Percentiles rank a stretch among this genome's conserved stretches.
Evolutionary conservation across 192 early-diverging fungal species (phyloP).

Genomic region (Coemansia erecta): DNA sequence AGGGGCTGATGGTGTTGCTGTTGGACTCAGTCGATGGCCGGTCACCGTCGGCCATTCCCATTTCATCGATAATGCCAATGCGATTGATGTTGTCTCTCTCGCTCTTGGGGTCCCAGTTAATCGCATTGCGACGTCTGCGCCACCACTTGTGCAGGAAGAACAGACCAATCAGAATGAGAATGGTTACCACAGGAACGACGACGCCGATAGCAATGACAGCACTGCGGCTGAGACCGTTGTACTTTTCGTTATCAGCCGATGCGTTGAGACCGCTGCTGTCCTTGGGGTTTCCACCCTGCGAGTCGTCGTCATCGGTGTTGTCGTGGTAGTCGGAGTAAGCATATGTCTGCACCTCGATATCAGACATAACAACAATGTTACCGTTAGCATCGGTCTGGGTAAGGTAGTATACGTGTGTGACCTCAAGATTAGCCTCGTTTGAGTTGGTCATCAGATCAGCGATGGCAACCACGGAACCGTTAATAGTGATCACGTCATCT

Average conservation of each 20-base stretch:
- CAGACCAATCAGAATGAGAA: slow-evolving; percentile 27
- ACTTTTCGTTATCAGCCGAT: not conserved
- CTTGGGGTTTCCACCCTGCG: not conserved
- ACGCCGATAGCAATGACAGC: slow-evolving; percentile 33
- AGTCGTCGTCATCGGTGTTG: not conserved
- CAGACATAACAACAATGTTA: slow-evolving; percentile 5
- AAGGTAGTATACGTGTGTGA: slow-evolving; percentile 5
- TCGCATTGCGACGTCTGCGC: slow-evolving; percentile 22
- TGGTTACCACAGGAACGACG: slow-evolving; percentile 27
- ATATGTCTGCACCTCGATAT: slow-evolving; percentile 6
- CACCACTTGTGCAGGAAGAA: slow-evolving; percentile 48
- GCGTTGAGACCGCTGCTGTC: not conserved
- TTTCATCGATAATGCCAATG: slow-evolving; percentile 33
- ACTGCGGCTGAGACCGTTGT: slow-evolving; percentile 25
- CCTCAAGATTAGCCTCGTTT: not conserved
- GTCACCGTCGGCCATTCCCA: not conserved
- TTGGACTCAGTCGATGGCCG: too few relatives aligned
- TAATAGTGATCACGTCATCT: slow-evolving; percentile 1
- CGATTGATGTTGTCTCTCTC: slow-evolving; percentile 35
- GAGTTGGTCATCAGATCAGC: slow-evolving; percentile 5
- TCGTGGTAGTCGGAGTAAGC: slow-evolving; percentile 7
- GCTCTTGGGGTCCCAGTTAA: slow-evolving; percentile 45
- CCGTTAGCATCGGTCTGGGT: slow-evolving; percentile 6
- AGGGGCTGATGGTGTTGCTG: too few relatives aligned
- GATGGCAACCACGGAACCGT: not conserved